Evolutionary conservation across 164 flowering plant species (phyloP).

Genomic region (Kalanchoe fedtschenkoi): DNA sequence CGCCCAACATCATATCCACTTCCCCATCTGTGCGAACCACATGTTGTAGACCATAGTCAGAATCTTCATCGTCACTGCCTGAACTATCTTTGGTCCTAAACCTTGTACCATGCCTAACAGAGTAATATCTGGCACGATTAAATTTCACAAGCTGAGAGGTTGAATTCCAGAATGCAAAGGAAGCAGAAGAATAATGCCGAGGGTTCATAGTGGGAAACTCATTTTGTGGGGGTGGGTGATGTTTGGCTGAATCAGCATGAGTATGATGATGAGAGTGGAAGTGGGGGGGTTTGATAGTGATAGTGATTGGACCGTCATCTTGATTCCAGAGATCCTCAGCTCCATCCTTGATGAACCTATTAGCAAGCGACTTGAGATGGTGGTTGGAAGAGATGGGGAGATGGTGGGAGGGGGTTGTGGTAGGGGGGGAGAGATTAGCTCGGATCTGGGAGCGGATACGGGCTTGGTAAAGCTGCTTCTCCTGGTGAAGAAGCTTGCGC

Average conservation of each 20-base stretch:
- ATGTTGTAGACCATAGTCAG: slow-evolving; percentile 15
- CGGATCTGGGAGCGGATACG: slow-evolving; percentile 75
- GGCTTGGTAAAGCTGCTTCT: slow-evolving; percentile 81
- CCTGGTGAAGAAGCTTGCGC: slow-evolving; percentile 63
- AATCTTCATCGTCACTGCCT: slow-evolving; percentile 45
- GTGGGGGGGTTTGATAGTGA: neutral
- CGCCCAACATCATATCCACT: slow-evolving; percentile 7
- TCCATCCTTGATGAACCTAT: slow-evolving; percentile 78
- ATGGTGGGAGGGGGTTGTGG: slow-evolving; percentile 3
- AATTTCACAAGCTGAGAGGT: neutral
- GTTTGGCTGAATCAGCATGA: too few relatives aligned
- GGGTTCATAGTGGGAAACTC: neutral
- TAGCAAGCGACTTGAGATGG: slow-evolving; percentile 69
- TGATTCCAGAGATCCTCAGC: slow-evolving; percentile 94
- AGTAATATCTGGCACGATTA: slow-evolving; percentile 20
- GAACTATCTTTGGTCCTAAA: slow-evolving; percentile 32
- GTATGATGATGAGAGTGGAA: neutral
- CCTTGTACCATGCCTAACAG: slow-evolving; percentile 21
- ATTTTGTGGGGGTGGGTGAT: too few relatives aligned
- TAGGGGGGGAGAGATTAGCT: slow-evolving; percentile 17
- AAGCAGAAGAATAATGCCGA: slow-evolving; percentile 27
- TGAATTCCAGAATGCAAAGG: neutral
- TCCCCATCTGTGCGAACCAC: slow-evolving; percentile 9
- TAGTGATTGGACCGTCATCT: slow-evolving; percentile 50
- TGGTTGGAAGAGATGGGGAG: slow-evolving; percentile 47